A percentile compares a stretch with the other conserved stretches of the same genome.
phyloP scores from a whole-genome alignment of 495 filamentous ascomycete species.

The Lasiosphaeria hispida region DNA sequence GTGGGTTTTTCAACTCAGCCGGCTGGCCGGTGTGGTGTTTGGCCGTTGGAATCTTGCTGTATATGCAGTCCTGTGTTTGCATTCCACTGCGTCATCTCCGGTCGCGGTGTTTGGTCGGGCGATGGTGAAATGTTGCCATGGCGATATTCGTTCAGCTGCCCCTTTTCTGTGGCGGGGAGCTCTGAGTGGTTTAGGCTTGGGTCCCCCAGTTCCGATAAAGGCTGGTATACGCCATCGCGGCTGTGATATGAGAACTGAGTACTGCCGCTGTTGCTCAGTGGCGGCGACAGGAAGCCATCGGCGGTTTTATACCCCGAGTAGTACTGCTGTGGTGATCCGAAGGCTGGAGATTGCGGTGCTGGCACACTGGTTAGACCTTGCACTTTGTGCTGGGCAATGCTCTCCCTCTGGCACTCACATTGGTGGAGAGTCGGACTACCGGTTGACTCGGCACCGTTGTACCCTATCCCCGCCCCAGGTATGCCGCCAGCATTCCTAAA shows the following conservation, averaged over 20 bases:
- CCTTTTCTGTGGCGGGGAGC: not conserved
- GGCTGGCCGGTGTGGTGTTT: no score
- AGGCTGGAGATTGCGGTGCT: not conserved
- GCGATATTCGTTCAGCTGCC: not conserved
- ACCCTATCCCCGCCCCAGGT: not conserved
- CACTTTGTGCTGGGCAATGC: not conserved
- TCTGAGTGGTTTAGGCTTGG: not conserved
- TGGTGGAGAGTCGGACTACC: not conserved
- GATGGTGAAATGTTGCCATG: no score
- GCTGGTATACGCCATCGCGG: not conserved
- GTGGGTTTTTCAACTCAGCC: no score
- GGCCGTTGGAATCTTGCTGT: no score
- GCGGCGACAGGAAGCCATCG: not conserved
- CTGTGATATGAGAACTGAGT: not conserved
- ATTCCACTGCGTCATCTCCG: no score
- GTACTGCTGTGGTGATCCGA: not conserved
- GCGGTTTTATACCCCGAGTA: not conserved
- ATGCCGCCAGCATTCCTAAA: not conserved
- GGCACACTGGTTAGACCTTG: not conserved
- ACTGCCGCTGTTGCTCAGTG: not conserved
- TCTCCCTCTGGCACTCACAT: not conserved
- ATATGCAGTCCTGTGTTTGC: no score
- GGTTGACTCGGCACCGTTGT: not conserved
- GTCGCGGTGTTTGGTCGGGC: no score
- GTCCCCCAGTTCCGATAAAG: not conserved